phyloP scores from a whole-genome alignment of 1,139 yeast genomes.

The Kodamaea sp. region DNA sequence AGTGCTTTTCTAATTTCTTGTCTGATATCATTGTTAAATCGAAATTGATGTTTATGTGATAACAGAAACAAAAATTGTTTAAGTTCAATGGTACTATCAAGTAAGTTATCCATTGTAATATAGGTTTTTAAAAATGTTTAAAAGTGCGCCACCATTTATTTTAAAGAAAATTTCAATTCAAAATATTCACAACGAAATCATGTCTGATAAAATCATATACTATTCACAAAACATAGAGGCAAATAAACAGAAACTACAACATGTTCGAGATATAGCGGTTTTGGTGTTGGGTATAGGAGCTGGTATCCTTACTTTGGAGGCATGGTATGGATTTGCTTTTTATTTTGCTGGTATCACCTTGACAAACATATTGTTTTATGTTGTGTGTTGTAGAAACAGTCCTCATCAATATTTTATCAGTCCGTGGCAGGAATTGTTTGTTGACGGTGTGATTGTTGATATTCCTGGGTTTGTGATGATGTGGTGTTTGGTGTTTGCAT shows the following conservation, averaged over 20 bases:
- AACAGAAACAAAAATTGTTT: slow-evolving; percentile 31
- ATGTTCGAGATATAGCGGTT: slow-evolving; percentile 62
- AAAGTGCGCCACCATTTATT: background rate
- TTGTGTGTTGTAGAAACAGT: slow-evolving; percentile 38
- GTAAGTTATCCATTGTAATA: background rate
- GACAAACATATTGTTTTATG: slow-evolving; percentile 41
- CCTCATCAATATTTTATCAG: slow-evolving; percentile 48
- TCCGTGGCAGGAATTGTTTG: slow-evolving; percentile 54
- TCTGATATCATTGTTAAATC: slow-evolving; percentile 32
- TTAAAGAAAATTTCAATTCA: background rate
- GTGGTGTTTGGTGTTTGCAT: slow-evolving; percentile 80
- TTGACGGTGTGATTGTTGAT: slow-evolving; percentile 54
- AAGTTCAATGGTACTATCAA: slow-evolving; percentile 8
- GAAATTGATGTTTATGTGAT: slow-evolving; percentile 34
- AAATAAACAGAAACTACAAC: slow-evolving; percentile 42
- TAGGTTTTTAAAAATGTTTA: background rate
- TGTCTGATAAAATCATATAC: slow-evolving; percentile 10
- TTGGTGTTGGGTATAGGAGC: slow-evolving; percentile 66
- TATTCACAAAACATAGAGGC: slow-evolving; percentile 24
- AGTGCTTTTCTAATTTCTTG: slow-evolving; percentile 47
- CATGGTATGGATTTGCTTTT: slow-evolving; percentile 57
- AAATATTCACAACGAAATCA: background rate
- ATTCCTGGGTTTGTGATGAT: slow-evolving; percentile 73
- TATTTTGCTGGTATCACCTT: slow-evolving; percentile 49
- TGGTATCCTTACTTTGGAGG: slow-evolving; percentile 68